Base-by-base conservation (phyloP, 495 filamentous ascomycete genomes). In the Penicillium fimorum region DNA sequence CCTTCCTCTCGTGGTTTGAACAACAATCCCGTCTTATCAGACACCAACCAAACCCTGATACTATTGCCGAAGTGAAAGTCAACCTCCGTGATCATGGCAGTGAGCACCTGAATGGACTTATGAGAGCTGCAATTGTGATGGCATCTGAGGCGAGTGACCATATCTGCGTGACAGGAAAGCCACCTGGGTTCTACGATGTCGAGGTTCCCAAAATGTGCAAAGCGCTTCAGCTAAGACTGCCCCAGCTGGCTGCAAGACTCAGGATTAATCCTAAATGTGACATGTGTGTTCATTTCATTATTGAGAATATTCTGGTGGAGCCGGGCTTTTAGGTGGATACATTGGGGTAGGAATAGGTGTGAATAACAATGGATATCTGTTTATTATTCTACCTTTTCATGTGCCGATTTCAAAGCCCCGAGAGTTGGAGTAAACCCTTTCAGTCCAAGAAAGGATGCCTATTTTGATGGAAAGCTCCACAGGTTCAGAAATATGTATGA, bases 381-480 rank as follows among this genome's bases (percentile, higher is more conserved):
- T n/a, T 38, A 38, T n/a, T 5, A 8, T 38, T 13, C 7, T 38
- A 17, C n/a, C n/a, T 38, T 9, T 38, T n/a, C n/a, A 72, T 1
- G 64, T 69, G 0, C 70, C 69, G 6, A 75, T 48, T 27, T 73
- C 72, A 30, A 76, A 72, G 1, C 70, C 73, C 35, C 67, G 59
- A 12, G 67, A 70, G 1, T 46, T 54, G 4, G 43, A 47, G 50
- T 74, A 71, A 4, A 63, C 24, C 4, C 62, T 47, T 22, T 57
- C 53, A 0, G 76, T 58, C 72, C 75, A 77, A 3, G 45, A 1
- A 15, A 66, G 41, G 29, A 77, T 71, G 18, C 58, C 62, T 1
- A 10, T 1, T 22, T 49, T 15, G 2, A 30, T 22, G 4, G 66
- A 54, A 30, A 22, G n/a, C 9, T 48, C 4, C 10, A 69, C 38